Base-by-base conservation (phyloP, 2,329 filamentous ascomycete species). In the Teratosphaeria nubilosa region DNA sequence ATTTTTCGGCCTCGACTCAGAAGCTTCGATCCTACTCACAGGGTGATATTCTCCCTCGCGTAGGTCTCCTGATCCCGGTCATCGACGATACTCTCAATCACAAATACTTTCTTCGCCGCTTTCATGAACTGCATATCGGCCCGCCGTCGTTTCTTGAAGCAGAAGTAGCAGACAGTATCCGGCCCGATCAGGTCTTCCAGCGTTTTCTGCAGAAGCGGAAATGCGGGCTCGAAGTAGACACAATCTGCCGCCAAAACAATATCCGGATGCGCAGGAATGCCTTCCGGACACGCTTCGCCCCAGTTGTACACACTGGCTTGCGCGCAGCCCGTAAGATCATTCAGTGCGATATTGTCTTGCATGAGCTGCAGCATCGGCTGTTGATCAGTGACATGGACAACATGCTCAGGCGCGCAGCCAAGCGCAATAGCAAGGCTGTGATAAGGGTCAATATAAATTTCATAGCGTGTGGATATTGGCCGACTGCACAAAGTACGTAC, bases 171-270 rank as follows among this genome's bases (percentile, higher is more conserved):
- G 51, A 91, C 73, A 0, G 83, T 83, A 10, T 78, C 70, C 3
- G 79, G 80, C 16, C 82, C 81, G 63, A 96, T 78, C 53, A 96
- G 78, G 62, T 88, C 84, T 59, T 82, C 78, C 63, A 97, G 76
- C 5, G 92, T 97, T 62, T 84, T 77, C 69, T 94, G 81, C 53
- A 99, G 80, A 34, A 96, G 78, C 31, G 92, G 91, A 69, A 97
- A 97, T 1, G 94, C 90, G 2, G 92, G 91, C 74, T 97, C 94
- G 72, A 95, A 95, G 77, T 97, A 99, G 27, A 96, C 91, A 74
- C 92, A 97, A 73, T 97, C 94, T 48, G 91, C 92, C 3, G 94
- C 94, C n/a, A 97, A 81, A 58, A 99, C 85, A 57, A 96, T 79
- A 67, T 91, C 85, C 45, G 66, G 90, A 62, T 82, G 82, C 65